A percentile compares a stretch with the other conserved stretches of the same genome.
These are phyloP conservation scores for Sclerotinia minor DNA, from an alignment of 2,329 filamentous ascomycete species.

Conservation along the genomic window DNA sequence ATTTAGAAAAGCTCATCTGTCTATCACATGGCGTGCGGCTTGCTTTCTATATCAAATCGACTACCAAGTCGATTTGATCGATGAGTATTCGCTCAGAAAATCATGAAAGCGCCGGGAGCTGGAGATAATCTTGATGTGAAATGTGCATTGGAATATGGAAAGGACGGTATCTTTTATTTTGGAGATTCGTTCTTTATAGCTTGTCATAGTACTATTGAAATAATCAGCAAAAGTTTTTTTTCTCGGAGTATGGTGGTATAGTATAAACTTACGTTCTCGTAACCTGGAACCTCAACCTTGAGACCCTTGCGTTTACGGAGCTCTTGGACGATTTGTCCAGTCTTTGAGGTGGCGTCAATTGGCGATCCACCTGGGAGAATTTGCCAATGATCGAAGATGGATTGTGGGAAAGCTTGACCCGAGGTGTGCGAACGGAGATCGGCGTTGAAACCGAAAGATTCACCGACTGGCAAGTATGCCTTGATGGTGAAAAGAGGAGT, in stretches of 20 bases:
- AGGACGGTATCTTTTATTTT: constrained; percentile 40
- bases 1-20: constrained; percentile 32
- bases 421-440: constrained; percentile 92
- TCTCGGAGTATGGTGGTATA: constrained; percentile 13
- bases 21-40: constrained; percentile 35
- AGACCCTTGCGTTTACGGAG: constrained; percentile 99
- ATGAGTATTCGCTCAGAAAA: constrained; percentile 34
- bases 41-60: constrained; percentile 36
- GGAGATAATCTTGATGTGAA: constrained; percentile 33
- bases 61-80: constrained; percentile 31
- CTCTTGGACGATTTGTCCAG: constrained; percentile 77
- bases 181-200: constrained; percentile 64
- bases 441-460: constrained; percentile 98
- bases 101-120: constrained; percentile 37
- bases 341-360: constrained; percentile 78
- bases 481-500: constrained; percentile 99
- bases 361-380: constrained; percentile 90
- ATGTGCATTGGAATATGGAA: constrained; percentile 33
- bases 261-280: constrained; percentile 81
- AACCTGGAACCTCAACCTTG: constrained; percentile 90
- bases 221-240: constrained; percentile 45
- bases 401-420: constrained; percentile 98
- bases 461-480: constrained; percentile 93
- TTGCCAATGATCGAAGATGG: constrained; percentile 99
- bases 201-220: constrained; percentile 89